A percentile compares a stretch with the other conserved stretches of the same genome.
Conservation (phyloP, 176 grass and related monocot genomes). For the Zizania latifolia region DNA sequence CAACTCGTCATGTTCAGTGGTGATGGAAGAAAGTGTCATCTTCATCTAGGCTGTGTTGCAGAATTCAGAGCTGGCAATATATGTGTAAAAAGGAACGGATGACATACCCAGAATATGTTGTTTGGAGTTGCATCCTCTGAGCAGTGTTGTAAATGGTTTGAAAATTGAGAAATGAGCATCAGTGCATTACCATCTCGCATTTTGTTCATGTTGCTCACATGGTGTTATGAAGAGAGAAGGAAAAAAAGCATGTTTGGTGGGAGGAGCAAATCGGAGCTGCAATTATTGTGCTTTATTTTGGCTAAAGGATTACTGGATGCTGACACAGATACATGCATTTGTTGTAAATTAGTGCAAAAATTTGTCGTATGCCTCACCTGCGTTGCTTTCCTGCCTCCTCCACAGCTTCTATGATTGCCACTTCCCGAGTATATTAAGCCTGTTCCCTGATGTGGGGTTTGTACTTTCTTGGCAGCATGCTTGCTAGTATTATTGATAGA, state of each 20-base stretch:
- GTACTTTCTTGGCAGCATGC: conserved; percentile 22
- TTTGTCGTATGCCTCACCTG: conserved; percentile 11
- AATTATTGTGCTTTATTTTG: conserved; percentile 43
- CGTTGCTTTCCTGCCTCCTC: conserved; percentile 31
- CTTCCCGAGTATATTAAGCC: background rate
- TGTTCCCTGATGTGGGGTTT: conserved; percentile 12
- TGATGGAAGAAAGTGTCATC: background rate
- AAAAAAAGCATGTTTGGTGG: conserved; percentile 28
- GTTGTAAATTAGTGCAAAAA: conserved; percentile 20
- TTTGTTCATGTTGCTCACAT: background rate
- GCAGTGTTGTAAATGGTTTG: background rate
- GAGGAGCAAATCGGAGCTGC: conserved; percentile 21
- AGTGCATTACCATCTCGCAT: background rate
- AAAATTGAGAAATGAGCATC: background rate
- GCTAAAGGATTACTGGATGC: conserved; percentile 33
- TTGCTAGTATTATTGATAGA: background rate
- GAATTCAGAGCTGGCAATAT: too few relatives aligned
- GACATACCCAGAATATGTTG: background rate
- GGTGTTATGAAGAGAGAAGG: conserved; percentile 16
- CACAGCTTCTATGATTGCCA: conserved; percentile 32
- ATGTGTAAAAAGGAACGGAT: too few relatives aligned
- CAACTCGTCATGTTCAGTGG: conserved; percentile 3
- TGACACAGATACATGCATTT: conserved; percentile 30
- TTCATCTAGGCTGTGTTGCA: too few relatives aligned
- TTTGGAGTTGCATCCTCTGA: background rate